Percentiles rank a stretch among this genome's conserved stretches.
phyloP scores from a whole-genome alignment of 495 filamentous ascomycete genomes.

The Gamarada debralockiae region DNA sequence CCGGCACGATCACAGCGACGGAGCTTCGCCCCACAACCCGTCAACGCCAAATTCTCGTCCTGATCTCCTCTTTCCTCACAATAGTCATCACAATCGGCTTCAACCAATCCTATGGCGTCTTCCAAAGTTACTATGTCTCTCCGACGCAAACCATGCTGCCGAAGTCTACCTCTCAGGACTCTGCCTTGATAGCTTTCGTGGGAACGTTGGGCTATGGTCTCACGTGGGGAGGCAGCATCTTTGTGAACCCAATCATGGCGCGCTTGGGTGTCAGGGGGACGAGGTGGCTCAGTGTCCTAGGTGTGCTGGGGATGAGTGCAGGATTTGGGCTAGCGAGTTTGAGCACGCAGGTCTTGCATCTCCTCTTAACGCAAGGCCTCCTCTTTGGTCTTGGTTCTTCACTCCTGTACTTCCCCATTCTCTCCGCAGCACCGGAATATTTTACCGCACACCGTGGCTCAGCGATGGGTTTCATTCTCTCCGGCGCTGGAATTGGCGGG shows the following conservation, averaged over 20 bases:
- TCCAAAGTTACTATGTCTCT: slow-evolving; percentile 46
- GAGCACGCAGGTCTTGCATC: slow-evolving; percentile 36
- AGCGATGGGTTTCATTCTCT: slow-evolving; percentile 46
- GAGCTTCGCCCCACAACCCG: slow-evolving; percentile 32
- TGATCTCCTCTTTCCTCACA: slow-evolving; percentile 38
- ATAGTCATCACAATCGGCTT: slow-evolving; percentile 47
- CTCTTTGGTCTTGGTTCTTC: slow-evolving; percentile 44
- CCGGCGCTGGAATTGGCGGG: slow-evolving; percentile 41
- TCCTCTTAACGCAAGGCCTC: slow-evolving; percentile 45
- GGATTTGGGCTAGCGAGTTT: slow-evolving; percentile 36
- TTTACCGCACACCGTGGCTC: slow-evolving; percentile 43
- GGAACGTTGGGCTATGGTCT: slow-evolving; percentile 44
- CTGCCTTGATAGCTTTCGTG: slow-evolving; percentile 44
- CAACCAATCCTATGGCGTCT: slow-evolving; percentile 44
- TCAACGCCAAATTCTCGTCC: slow-evolving; percentile 39
- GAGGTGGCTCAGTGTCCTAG: slow-evolving; percentile 28
- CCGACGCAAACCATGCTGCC: slow-evolving; percentile 34
- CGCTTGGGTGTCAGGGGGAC: slow-evolving; percentile 29
- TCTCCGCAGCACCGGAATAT: slow-evolving; percentile 44
- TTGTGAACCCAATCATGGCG: slow-evolving; percentile 44
- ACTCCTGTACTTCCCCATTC: slow-evolving; percentile 44
- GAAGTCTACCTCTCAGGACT: slow-evolving; percentile 20
- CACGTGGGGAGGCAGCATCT: slow-evolving; percentile 46
- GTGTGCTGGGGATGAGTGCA: slow-evolving; percentile 31
- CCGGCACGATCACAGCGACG: not conserved